Base-by-base conservation (phyloP, 2,329 filamentous ascomycete genomes). In the Trichoderma simmonsii region DNA sequence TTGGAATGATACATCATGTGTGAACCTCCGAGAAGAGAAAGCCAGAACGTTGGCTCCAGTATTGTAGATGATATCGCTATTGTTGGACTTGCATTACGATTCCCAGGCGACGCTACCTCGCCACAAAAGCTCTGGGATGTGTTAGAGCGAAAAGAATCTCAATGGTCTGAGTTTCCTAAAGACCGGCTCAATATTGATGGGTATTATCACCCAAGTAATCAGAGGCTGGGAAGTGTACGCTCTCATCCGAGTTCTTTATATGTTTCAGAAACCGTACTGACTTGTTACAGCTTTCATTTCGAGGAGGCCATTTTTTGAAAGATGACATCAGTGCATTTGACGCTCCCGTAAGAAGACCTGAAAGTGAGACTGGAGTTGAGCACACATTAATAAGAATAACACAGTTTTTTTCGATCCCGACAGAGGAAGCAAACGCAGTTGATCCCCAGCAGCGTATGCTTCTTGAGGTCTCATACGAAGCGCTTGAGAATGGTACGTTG, bases 381-480 rank as follows among this genome's bases (percentile, higher is more conserved):
- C 4, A 21, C 1, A 48, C 24, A 26, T n/a, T 68, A 15, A 68
- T 36, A 34, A 30, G 36, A 8, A 7, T 11, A 28, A 32, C 9
- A 9, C 57, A 87, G 85, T 88, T 88, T 77, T 88, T 88, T 75
- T 82, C 82, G 0, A 80, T 88, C 4, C 79, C 85, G 0, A 81
- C 85, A 0, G 83, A 85, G 21, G 86, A 88, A 66, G 86, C 86
- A 21, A 82, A 82, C 28, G 85, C 86, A 3, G 85, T 88, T 70
- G 87, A 88, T 65, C 86, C 86, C 7, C 85, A 87, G 71, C 85
- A 87, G 73, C 79, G 86, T n/a, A 79, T 87, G 26, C 78, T 87
- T 1, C 81, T 88, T 1, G 86, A 88, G 72, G 79, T 82, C 7
- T 84, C 83, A 3, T 87, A 86, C 54, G 86, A 87, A 73, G 84